Percentiles rank a stretch among this genome's conserved stretches.
Conservation (phyloP, 2,329 filamentous ascomycete species). For the Rachicladosporium sp. region DNA sequence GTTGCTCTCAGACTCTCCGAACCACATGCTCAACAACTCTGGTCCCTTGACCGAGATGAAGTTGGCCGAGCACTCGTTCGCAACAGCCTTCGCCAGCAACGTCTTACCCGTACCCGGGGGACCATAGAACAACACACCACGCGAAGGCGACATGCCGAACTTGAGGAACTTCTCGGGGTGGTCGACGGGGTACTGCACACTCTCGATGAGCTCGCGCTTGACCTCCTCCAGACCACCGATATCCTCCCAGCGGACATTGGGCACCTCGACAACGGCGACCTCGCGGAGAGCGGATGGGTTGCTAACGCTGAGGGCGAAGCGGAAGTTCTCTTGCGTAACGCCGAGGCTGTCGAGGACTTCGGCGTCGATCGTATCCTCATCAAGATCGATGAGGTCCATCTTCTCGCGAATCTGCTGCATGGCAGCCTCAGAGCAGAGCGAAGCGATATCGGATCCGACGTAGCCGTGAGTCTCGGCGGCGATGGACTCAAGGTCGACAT, state of each 20-base stretch:
- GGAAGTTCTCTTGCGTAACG: slow-evolving; percentile 99
- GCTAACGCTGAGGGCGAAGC: slow-evolving; percentile 91
- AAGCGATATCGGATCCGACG: slow-evolving; percentile 95
- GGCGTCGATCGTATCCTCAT: slow-evolving; percentile 97
- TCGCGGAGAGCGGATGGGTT: slow-evolving; percentile 98
- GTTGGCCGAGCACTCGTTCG: slow-evolving; percentile 98
- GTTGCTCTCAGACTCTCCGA: slow-evolving; percentile 99
- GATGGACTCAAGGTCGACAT: slow-evolving; percentile 93
- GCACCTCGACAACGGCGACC: slow-evolving; percentile 96
- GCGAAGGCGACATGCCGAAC: slow-evolving; percentile 93
- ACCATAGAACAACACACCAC: slow-evolving; percentile 97
- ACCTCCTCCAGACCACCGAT: slow-evolving; percentile 96
- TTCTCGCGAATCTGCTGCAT: slow-evolving; percentile 99
- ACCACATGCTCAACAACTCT: slow-evolving; percentile 99
- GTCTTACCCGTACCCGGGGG: slow-evolving; percentile 99
- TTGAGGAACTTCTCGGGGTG: slow-evolving; percentile 99
- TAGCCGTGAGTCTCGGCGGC: slow-evolving; percentile 97
- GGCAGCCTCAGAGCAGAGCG: slow-evolving; percentile 94
- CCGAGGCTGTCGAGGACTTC: slow-evolving; percentile 96
- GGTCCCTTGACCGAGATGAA: slow-evolving; percentile 99
- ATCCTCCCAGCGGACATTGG: slow-evolving; percentile 98
- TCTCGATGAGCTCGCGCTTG: slow-evolving; percentile 99
- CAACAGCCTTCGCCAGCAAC: slow-evolving; percentile 96
- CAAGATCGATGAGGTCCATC: slow-evolving; percentile 98
- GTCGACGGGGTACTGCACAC: slow-evolving; percentile 96